phyloP scores from a whole-genome alignment of 2,329 filamentous ascomycete genomes.

The Rachicladosporium sp. region DNA sequence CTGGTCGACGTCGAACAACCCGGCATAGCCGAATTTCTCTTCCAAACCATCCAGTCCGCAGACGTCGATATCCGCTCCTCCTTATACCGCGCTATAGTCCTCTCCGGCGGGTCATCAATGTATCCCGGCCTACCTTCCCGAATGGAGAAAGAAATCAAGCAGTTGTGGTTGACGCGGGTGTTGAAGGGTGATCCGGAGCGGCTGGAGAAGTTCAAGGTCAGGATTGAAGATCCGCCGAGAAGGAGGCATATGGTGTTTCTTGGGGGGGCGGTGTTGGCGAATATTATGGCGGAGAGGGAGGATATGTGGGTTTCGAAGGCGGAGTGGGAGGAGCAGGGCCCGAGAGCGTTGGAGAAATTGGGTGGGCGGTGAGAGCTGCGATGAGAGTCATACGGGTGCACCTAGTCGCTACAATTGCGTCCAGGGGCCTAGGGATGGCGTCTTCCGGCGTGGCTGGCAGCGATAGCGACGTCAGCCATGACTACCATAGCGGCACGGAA shows the following conservation, averaged over 20 bases:
- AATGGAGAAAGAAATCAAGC: constrained; percentile 96
- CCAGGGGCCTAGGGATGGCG: too few species aligned
- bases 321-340: constrained; percentile 91
- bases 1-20: constrained; percentile 95
- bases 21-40: constrained; percentile 90
- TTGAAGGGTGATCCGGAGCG: constrained; percentile 85
- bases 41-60: constrained; percentile 95
- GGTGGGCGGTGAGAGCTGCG: constrained; percentile 88
- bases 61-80: constrained; percentile 91
- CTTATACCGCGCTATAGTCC: constrained; percentile 91
- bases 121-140: constrained; percentile 91
- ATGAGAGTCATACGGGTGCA: too few species aligned
- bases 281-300: constrained; percentile 98
- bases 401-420: too few species aligned
- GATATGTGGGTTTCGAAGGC: constrained; percentile 97
- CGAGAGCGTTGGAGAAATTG: constrained; percentile 77
- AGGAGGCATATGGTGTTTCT: constrained; percentile 98
- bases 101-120: constrained; percentile 97
- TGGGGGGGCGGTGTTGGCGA: constrained; percentile 88
- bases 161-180: constrained; percentile 90
- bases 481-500: too few species aligned
- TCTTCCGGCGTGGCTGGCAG: too few species aligned
- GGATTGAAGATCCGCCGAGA: constrained; percentile 94
- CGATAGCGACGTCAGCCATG: too few species aligned
- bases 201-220: constrained; percentile 95